Evolutionary conservation across 805 yeast species (phyloP), one percentile per base, ranked within the genome.

Genomic region (Sugiyamaella smithiae): DNA sequence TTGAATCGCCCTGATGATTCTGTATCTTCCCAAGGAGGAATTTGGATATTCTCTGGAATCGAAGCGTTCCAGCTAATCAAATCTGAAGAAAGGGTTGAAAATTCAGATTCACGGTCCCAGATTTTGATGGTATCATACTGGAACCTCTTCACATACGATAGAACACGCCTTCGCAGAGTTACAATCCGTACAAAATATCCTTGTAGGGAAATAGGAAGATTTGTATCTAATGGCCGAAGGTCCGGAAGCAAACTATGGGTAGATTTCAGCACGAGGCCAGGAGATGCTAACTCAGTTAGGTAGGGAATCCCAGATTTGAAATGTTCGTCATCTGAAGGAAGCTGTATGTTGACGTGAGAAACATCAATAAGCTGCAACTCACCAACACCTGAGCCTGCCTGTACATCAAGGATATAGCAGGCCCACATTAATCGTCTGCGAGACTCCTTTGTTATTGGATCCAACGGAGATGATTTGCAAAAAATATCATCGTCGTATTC

Each of bases 361-460:
- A 29, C 46, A 17, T 19, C 8, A 6, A 43, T 14, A 14, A 43
- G 28, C 9, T 43, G 44, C 23, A 43, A 23, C 16, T 43, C 40
- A 17, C 40, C 5, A 4, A 43, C 46, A 4, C 46, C 46, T 12
- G 40, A 32, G 3, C 40, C 46, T 3, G 25, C 16, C 5, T 16
- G 12, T 3, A 24, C 43, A 28, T 51, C 55, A 17, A 45, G 14
- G 6, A 45, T 23, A 33, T 32, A 48, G 44, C 55, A 51, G 24
- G 52, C 25, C 55, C 55, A 51, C 26, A 45, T 43, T 7, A 51
- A 31, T 14, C 55, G 20, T 17, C 55, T 6, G 14, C 55, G 43
- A 16, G 43, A 32, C 36, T 51, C 55, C 16, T 48, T 50, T 22
- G 19, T 32, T 2, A 46, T 42, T 20, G 31, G 42, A 23, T 26